Base-by-base conservation (phyloP, 2,329 filamentous ascomycete species). In the Trichoderma atrobrunneum region DNA sequence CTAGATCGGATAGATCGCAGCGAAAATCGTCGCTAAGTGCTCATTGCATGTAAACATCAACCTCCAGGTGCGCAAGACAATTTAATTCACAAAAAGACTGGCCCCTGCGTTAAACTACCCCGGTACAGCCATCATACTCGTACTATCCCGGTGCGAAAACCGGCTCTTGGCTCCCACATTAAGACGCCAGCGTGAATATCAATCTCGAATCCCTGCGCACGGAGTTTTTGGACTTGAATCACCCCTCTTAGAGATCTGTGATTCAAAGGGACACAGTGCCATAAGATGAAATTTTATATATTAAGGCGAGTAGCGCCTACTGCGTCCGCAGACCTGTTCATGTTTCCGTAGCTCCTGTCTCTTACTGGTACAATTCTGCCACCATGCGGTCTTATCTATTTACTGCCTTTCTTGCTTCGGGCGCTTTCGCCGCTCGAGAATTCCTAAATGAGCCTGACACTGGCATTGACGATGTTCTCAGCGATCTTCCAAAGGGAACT, bases 381-480 rank as follows among this genome's bases (percentile, higher is more conserved):
- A 63, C 18, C 24, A 63, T 63, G 60, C 60, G 60, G 8, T 63
- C n/a, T 7, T 24, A 63, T 28, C 24, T 63, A 7, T n/a, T 63
- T 28, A 43, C 60, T 28, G 75, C 76, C 71, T 75, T 77, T 73
- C 74, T 82, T 70, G 76, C 80, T 68, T 77, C 81, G 39, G 80
- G 79, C 60, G 82, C 78, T 67, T 75, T 83, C 51, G 84, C 83
- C 43, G 82, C 84, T 66, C 81, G 84, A 28, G 82, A 80, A 5
- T 85, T 83, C 76, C 76, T 85, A 36, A 82, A 84, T 67, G 81
- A 84, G 78, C 82, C 84, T 10, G 84, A 85, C 68, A 86, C 84
- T 2, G 84, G 84, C 57, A 82, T 86, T 48, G 80, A 83, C n/a
- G 75, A 79, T 3, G 77, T 78, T 51, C 78, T 85, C 59, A 76